phyloP scores from a whole-genome alignment of 306 rosid species.

The Mimosa bimucronata region DNA sequence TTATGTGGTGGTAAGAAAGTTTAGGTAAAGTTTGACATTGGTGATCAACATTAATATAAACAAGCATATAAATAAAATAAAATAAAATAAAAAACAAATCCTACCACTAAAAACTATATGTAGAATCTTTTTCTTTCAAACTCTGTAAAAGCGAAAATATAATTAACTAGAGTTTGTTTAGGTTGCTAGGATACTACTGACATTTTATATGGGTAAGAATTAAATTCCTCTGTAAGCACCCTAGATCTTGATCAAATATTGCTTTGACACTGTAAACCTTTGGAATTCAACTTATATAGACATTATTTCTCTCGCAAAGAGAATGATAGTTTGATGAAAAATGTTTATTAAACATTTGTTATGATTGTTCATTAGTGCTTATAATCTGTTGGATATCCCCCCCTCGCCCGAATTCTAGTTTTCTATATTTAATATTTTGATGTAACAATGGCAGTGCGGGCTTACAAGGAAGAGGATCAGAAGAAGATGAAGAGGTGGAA shows the following conservation, averaged over 20 bases:
- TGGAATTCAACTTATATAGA: background rate
- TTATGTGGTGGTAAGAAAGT: background rate
- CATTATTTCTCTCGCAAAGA: background rate
- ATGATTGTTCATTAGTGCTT: background rate
- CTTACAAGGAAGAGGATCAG: constrained; percentile 42
- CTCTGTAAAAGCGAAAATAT: background rate
- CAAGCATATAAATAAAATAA: background rate
- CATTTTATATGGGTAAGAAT: too few species aligned
- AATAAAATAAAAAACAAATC: background rate
- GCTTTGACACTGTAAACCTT: background rate
- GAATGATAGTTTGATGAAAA: too few species aligned
- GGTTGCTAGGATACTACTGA: too few species aligned
- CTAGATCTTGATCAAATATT: too few species aligned
- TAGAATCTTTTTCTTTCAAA: background rate
- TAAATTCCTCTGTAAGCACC: background rate
- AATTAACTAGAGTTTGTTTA: too few species aligned
- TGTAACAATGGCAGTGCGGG: constrained; percentile 50
- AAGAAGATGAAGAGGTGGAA: constrained; percentile 44
- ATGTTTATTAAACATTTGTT: background rate
- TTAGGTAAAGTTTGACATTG: background rate
- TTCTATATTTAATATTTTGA: background rate
- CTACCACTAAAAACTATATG: background rate
- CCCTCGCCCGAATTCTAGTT: too few species aligned
- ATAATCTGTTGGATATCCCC: too few species aligned
- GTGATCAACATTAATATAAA: too few species aligned